phyloP scores from a whole-genome alignment of 1,284 basidiomycete species.

The Apiotrichum veenhuisii region DNA sequence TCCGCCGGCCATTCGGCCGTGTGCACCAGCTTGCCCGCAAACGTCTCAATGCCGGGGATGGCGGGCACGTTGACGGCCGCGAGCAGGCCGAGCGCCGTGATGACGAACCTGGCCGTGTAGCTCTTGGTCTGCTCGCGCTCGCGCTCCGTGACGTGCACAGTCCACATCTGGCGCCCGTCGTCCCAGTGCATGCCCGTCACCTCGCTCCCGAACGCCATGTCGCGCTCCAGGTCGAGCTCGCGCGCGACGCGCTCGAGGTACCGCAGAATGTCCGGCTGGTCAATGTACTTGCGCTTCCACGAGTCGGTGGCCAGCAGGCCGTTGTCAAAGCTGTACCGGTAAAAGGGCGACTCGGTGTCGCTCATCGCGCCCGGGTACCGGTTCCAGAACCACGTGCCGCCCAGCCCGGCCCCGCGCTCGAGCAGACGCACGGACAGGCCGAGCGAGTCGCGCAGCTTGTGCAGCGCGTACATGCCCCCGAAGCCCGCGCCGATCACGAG shows the following conservation, averaged over 20 bases:
- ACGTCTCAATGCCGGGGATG: constrained; percentile 9
- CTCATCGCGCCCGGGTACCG: constrained; percentile 27
- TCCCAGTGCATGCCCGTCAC: constrained; percentile 5
- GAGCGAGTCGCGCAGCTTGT: constrained; percentile 8
- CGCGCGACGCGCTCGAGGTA: constrained; percentile 26
- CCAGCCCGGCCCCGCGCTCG: constrained; percentile 8
- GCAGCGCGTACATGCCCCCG: constrained; percentile 9
- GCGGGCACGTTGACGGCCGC: constrained; percentile 22
- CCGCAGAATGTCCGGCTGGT: constrained; percentile 27
- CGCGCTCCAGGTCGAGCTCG: constrained; percentile 22
- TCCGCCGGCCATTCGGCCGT: constrained; percentile 13
- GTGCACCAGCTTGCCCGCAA: constrained; percentile 10
- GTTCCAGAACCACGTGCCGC: constrained; percentile 18
- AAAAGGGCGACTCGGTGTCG: constrained; percentile 32
- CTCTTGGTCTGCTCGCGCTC: neutral
- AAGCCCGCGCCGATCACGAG: constrained; percentile 16
- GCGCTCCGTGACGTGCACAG: neutral
- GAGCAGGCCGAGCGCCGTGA: constrained; percentile 15
- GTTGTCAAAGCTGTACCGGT: constrained; percentile 21
- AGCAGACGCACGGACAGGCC: constrained; percentile 3
- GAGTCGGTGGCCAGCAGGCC: constrained; percentile 13
- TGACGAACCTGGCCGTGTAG: constrained; percentile 24
- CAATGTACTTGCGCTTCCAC: constrained; percentile 27
- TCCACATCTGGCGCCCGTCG: neutral
- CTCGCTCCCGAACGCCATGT: constrained; percentile 24